phyloP scores from a whole-genome alignment of 2,329 filamentous ascomycete species.

The Aspergillus latus region DNA sequence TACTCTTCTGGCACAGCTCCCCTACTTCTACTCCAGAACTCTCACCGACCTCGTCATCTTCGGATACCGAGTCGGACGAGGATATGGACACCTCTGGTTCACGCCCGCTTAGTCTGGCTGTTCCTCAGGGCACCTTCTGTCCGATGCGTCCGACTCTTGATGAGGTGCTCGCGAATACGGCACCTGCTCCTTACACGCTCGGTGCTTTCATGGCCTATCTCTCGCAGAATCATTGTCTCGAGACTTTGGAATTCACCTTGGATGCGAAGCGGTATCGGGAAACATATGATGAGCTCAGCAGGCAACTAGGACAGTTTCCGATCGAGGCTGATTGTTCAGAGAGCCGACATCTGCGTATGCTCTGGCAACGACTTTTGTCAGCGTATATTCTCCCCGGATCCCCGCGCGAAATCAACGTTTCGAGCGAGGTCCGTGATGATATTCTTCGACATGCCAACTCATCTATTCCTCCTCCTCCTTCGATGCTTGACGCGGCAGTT shows the following conservation, averaged over 20 bases:
- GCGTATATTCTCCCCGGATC: slow-evolving; percentile 87
- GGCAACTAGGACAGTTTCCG: slow-evolving; percentile 48
- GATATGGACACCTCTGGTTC: slow-evolving; percentile 44
- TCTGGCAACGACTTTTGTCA: slow-evolving; percentile 86
- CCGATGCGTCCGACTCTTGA: slow-evolving; percentile 69
- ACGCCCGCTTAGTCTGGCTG: slow-evolving; percentile 46
- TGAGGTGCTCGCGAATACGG: slow-evolving; percentile 84
- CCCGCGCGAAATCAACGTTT: slow-evolving; percentile 86
- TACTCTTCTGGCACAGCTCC: slow-evolving; percentile 40
- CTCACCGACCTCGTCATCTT: slow-evolving; percentile 42
- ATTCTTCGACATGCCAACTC: slow-evolving; percentile 65
- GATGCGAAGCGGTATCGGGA: slow-evolving; percentile 83
- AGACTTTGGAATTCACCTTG: slow-evolving; percentile 95
- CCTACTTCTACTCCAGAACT: slow-evolving; percentile 48
- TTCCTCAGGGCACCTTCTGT: slow-evolving; percentile 40
- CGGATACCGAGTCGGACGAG: slow-evolving; percentile 47
- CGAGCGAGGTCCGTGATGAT: slow-evolving; percentile 77
- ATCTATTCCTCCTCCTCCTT: slow-evolving; percentile 67
- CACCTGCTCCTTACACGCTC: slow-evolving; percentile 84
- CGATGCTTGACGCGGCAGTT: slow-evolving; percentile 76
- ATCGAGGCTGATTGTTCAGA: slow-evolving; percentile 56
- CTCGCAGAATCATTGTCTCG: slow-evolving; percentile 94
- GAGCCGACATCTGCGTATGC: slow-evolving; percentile 68
- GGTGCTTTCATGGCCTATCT: slow-evolving; percentile 94
- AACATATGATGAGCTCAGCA: slow-evolving; percentile 61